Base-by-base conservation (phyloP, 345 rosid genomes). In the Anastatica hierochuntica region DNA sequence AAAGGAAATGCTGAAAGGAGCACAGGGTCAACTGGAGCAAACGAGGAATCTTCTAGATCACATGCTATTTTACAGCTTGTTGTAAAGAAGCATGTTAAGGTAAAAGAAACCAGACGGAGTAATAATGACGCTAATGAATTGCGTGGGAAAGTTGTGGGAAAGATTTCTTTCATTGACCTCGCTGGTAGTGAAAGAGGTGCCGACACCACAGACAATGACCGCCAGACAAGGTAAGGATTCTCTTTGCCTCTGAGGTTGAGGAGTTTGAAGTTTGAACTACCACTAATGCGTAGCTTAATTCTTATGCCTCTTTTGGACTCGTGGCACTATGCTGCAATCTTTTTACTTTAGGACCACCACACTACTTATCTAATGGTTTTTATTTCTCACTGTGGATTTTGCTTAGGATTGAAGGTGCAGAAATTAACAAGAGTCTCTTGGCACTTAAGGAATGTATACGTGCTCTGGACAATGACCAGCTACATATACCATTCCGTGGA, bases 331-430 rank as follows among this genome's bases (percentile, higher is more conserved):
- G n/a, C n/a, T n/a, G n/a, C n/a, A n/a, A n/a, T n/a, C n/a, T n/a
- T n/a, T n/a, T n/a, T n/a, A n/a, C n/a, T n/a, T n/a, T n/a, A n/a
- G n/a, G n/a, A n/a, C n/a, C n/a, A n/a, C n/a, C n/a, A n/a, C n/a
- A n/a, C n/a, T n/a, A n/a, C n/a, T n/a, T n/a, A n/a, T n/a, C n/a
- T n/a, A n/a, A n/a, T n/a, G n/a, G n/a, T n/a, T n/a, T n/a, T n/a
- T n/a, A n/a, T n/a, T n/a, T n/a, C n/a, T n/a, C n/a, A n/a, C n/a
- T n/a, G n/a, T n/a, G n/a, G n/a, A n/a, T n/a, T n/a, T n/a, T n/a
- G n/a, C n/a, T n/a, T n/a, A 92, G 98, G 78, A 79, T 92, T 90
- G 98, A 92, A 77, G 98, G 98, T 58, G 98, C 98, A 20, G 98
- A 92, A 74, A 92, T 92, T 74, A 92, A 92, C 72, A 92, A 84